These are phyloP conservation scores for Setaria viridis DNA, from an alignment of 202 grass and related monocot genomes.

Conservation along the genomic window DNA sequence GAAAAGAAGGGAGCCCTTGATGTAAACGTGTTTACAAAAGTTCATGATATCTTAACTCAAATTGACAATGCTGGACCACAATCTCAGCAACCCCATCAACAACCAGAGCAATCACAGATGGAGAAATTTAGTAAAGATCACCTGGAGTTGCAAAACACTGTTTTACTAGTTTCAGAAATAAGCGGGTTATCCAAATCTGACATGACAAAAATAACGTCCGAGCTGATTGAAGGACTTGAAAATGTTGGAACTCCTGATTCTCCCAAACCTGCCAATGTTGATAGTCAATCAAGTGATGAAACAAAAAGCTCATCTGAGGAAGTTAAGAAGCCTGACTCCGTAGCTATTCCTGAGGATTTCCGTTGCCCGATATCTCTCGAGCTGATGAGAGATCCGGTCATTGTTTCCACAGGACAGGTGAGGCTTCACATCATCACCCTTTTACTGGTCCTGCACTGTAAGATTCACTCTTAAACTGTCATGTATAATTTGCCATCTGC, in stretches of 20 bases:
- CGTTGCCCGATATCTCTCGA: conserved; percentile 91
- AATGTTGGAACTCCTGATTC: conserved; percentile 42
- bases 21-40: conserved; percentile 76
- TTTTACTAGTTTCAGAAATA: conserved; percentile 72
- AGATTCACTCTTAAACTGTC: not conserved
- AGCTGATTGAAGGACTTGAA: conserved; percentile 63
- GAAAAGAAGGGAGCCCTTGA: conserved; percentile 74
- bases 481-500: conserved; percentile 32
- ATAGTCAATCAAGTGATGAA: conserved; percentile 38
- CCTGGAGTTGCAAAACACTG: conserved; percentile 55
- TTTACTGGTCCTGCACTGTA: not conserved
- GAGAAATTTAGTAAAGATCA: conserved; percentile 53
- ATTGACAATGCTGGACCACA: conserved; percentile 45
- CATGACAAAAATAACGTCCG: conserved; percentile 49
- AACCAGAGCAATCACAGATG: conserved; percentile 41
- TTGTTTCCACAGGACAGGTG: conserved; percentile 88
- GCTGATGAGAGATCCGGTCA: conserved; percentile 77
- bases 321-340: conserved; percentile 63
- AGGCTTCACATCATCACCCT: conserved; percentile 15
- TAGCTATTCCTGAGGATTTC: conserved; percentile 87
- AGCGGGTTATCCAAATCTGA: conserved; percentile 59
- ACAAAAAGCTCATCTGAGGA: conserved; percentile 45
- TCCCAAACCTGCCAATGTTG: conserved; percentile 36
- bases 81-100: conserved; percentile 41
- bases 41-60: conserved; percentile 65